A percentile compares a stretch with the other conserved stretches of the same genome.
These are phyloP conservation scores for Telfairia occidentalis DNA, from an alignment of 331 rosid genomes.

Conservation along the genomic window DNA sequence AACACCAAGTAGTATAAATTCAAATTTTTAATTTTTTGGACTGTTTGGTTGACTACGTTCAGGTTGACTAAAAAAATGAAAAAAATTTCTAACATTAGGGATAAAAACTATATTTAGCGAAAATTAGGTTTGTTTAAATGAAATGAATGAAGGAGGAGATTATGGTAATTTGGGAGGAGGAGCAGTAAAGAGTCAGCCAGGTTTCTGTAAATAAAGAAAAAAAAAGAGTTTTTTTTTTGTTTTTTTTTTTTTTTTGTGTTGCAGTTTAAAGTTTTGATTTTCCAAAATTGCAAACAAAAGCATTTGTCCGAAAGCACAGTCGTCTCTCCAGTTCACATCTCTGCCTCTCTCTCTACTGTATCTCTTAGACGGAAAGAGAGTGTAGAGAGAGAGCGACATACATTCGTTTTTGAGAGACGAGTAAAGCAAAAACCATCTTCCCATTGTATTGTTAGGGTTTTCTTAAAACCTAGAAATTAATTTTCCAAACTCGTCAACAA, in stretches of 20 bases:
- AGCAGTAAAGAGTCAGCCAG: not conserved
- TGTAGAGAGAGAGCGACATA: slow-evolving; percentile 31
- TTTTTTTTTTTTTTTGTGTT: not conserved
- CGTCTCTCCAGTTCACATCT: slow-evolving; percentile 20
- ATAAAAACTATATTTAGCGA: no score
- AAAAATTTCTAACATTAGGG: no score
- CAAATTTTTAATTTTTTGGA: no score
- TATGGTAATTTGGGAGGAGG: slow-evolving; percentile 15
- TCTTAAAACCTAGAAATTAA: slow-evolving; percentile 28
- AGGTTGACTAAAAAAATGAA: no score
- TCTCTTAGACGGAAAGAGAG: slow-evolving; percentile 19
- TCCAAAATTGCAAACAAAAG: slow-evolving; percentile 18
- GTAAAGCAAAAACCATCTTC: slow-evolving; percentile 62
- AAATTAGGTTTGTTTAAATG: no score
- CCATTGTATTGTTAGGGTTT: slow-evolving; percentile 66
- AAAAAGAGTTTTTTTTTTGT: not conserved
- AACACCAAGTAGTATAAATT: no score
- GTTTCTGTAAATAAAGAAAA: not conserved
- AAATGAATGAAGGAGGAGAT: slow-evolving; percentile 11
- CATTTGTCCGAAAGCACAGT: slow-evolving; percentile 24
- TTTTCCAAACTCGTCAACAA: not conserved
- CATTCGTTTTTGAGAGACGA: slow-evolving; percentile 33
- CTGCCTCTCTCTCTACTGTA: slow-evolving; percentile 30
- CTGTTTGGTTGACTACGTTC: no score
- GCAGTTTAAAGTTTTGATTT: not conserved